Percentiles rank a stretch among this genome's conserved stretches.
These are phyloP conservation scores for Curvularia verruculosa DNA, from an alignment of 2,329 filamentous ascomycete species.

Conservation along the genomic window DNA sequence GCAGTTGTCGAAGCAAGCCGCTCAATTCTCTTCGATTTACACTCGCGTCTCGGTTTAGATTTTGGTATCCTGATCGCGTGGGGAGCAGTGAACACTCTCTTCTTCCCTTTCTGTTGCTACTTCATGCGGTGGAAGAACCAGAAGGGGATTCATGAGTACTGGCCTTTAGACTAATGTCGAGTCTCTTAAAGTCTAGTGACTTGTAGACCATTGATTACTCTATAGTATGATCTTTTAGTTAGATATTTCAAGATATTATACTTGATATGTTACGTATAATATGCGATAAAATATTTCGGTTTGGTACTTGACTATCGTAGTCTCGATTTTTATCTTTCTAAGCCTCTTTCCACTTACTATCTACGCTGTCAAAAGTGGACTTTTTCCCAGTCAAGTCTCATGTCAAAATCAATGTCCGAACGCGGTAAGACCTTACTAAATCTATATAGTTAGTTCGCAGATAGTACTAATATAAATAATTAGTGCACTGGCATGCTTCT, in stretches of 20 bases:
- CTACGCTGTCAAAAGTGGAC: too few relatives aligned
- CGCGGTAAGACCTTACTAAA: too few relatives aligned
- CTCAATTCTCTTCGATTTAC: constrained; percentile 66
- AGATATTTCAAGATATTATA: background rate
- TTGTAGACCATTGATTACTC: background rate
- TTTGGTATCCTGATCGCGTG: constrained; percentile 67
- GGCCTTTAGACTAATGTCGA: constrained; percentile 21
- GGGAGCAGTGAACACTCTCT: constrained; percentile 58
- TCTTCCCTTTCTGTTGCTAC: constrained; percentile 61
- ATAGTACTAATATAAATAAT: too few relatives aligned
- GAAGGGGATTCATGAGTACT: constrained; percentile 23
- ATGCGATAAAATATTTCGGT: background rate
- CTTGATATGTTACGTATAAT: too few relatives aligned
- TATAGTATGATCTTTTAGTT: background rate
- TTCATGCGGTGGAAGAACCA: constrained; percentile 41
- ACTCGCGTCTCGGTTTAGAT: constrained; percentile 64
- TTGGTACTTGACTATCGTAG: too few relatives aligned
- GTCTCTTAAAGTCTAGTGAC: background rate
- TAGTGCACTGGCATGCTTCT: too few relatives aligned
- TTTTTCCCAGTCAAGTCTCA: too few relatives aligned
- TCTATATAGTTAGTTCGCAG: too few relatives aligned
- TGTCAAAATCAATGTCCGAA: too few relatives aligned
- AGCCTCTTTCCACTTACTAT: too few relatives aligned
- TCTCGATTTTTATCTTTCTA: too few relatives aligned
- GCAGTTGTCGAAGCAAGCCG: constrained; percentile 64